These are phyloP conservation scores for Fusarium abutilonis DNA, from an alignment of 2,329 filamentous ascomycete species.

Conservation along the genomic window DNA sequence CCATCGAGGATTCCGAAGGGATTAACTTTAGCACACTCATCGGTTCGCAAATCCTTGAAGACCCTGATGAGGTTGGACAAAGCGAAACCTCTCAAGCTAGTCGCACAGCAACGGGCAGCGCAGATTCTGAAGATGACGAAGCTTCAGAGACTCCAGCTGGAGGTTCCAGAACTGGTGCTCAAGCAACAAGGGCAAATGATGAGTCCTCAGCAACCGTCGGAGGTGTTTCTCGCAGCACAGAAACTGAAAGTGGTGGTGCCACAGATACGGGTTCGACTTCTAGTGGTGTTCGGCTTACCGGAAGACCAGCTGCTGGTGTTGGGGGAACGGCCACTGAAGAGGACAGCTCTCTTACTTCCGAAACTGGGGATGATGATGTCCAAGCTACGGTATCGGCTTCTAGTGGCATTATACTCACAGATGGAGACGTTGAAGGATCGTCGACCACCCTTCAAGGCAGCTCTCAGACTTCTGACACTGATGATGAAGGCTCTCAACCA, in stretches of 20 bases:
- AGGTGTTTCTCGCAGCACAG: not conserved
- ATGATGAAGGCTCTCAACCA: not conserved
- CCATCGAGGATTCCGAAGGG: not conserved
- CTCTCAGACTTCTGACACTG: too few species aligned
- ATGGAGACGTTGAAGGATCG: too few species aligned
- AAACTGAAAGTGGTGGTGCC: not conserved
- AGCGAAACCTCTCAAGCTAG: not conserved
- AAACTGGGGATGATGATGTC: accelerated
- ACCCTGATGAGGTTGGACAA: slow-evolving; percentile 7
- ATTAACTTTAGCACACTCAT: not conserved
- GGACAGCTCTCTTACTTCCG: accelerated
- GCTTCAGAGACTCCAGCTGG: not conserved
- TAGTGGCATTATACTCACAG: too few species aligned
- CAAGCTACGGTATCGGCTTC: too few species aligned
- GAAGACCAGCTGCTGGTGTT: slow-evolving; percentile 5
- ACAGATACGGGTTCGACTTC: not conserved
- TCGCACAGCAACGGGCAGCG: too few species aligned
- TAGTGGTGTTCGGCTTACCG: not conserved
- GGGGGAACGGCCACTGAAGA: not conserved
- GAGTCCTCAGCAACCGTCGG: not conserved
- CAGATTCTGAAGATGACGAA: not conserved
- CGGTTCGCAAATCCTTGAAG: slow-evolving; percentile 8
- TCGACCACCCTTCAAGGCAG: not conserved
- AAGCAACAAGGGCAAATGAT: not conserved
- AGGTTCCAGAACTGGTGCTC: not conserved